Evolutionary conservation across 768 basidiomycete genomes (phyloP).

Genomic region (Cantharellus cinnabarinus): DNA sequence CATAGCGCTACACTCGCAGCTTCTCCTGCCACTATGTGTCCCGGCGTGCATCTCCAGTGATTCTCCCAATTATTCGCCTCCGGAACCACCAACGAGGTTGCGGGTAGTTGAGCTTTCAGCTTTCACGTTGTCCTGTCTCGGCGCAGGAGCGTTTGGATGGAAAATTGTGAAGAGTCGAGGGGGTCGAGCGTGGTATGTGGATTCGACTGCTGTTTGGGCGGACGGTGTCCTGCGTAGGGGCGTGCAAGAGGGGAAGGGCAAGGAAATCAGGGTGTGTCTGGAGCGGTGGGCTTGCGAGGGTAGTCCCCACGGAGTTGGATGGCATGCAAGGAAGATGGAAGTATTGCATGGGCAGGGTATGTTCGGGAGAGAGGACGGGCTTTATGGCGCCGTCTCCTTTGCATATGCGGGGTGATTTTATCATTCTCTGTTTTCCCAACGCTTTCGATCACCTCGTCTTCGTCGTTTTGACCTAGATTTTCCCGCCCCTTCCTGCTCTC

Average conservation of each 20-base stretch:
- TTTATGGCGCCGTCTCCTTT: constrained; percentile 88
- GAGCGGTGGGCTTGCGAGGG: constrained; percentile 52
- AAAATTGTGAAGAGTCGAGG: constrained; percentile 81
- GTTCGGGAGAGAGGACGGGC: constrained; percentile 78
- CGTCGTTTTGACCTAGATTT: no score
- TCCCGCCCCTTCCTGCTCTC: no score
- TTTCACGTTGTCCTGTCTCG: constrained; percentile 46
- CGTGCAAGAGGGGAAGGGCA: constrained; percentile 20
- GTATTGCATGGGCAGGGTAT: constrained; percentile 79
- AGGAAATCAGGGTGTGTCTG: constrained; percentile 31
- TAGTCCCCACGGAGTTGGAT: constrained; percentile 48
- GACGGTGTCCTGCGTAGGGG: constrained; percentile 37
- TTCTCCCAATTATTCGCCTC: no score
- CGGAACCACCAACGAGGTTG: constrained; percentile 31
- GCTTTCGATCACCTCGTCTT: no score
- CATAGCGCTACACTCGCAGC: constrained; percentile 50
- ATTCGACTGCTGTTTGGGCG: constrained; percentile 70
- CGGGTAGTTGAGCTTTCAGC: constrained; percentile 80
- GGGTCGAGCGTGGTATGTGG: constrained; percentile 86
- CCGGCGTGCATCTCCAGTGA: neutral
- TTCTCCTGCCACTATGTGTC: constrained; percentile 25
- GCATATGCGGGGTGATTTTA: constrained; percentile 51
- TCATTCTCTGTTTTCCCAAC: no score
- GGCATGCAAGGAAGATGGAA: constrained; percentile 97
- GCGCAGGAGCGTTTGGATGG: constrained; percentile 70